A percentile compares a stretch with the other conserved stretches of the same genome.
phyloP scores from a whole-genome alignment of 2,329 filamentous ascomycete species.

The Sarocladium strictum region DNA sequence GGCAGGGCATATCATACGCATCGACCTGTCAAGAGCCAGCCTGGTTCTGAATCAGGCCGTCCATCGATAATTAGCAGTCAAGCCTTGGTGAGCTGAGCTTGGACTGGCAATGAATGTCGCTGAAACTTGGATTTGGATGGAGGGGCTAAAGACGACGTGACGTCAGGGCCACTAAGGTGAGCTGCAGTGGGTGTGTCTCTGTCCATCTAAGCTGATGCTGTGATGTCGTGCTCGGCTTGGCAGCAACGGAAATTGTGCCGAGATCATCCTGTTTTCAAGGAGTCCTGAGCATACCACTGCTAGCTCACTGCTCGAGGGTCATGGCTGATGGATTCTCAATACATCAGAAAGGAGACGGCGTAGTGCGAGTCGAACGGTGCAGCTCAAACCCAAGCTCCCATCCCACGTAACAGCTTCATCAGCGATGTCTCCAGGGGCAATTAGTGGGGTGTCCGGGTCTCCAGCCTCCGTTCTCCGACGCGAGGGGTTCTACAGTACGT shows the following conservation, averaged over 20 bases:
- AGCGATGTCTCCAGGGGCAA: neutral
- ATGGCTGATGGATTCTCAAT: neutral
- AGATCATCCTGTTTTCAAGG: neutral
- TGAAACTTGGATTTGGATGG: neutral
- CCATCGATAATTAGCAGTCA: too few species aligned
- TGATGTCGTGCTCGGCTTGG: neutral
- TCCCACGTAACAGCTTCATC: neutral
- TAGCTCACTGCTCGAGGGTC: neutral
- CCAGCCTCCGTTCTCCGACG: neutral
- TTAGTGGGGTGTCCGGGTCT: neutral
- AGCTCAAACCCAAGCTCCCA: neutral
- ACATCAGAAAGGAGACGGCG: neutral
- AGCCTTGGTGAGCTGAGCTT: too few species aligned
- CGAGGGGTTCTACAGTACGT: conserved; percentile 6
- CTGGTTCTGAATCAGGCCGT: neutral
- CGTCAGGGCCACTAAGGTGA: neutral
- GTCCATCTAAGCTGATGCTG: neutral
- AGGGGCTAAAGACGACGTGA: neutral
- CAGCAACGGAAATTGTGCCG: neutral
- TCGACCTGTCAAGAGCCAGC: neutral
- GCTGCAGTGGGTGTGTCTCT: neutral
- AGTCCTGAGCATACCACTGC: neutral
- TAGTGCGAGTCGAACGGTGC: neutral
- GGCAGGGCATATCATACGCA: too few species aligned
- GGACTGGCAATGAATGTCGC: neutral